These are phyloP conservation scores for Kwoniella mangroviensis DNA, from an alignment of 768 basidiomycete species.

Conservation along the genomic window DNA sequence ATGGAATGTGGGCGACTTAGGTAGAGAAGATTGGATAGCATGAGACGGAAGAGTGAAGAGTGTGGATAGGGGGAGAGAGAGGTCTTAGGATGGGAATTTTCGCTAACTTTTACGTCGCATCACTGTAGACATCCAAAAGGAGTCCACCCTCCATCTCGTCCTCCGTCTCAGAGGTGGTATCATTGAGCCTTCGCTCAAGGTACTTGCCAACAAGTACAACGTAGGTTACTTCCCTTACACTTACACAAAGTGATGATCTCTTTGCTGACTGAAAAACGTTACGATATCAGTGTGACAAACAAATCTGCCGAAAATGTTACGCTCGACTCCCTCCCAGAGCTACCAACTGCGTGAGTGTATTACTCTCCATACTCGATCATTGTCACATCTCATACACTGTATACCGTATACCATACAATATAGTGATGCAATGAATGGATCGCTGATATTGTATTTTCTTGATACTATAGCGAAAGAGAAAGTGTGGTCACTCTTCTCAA, in stretches of 20 bases:
- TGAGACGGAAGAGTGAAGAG: too few species aligned
- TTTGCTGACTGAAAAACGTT: too few species aligned
- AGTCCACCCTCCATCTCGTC: conserved; percentile 95
- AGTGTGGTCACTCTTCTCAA: conserved; percentile 59
- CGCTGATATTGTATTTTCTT: not conserved
- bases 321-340: conserved; percentile 98
- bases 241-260: too few species aligned
- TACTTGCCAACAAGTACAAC: conserved; percentile 95
- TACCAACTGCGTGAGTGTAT: conserved; percentile 87
- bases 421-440: not conserved
- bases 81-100: too few species aligned
- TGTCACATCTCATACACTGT: not conserved
- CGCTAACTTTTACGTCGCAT: too few species aligned
- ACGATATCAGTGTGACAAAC: conserved; percentile 98
- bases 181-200: conserved; percentile 98
- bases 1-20: too few species aligned
- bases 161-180: conserved; percentile 97
- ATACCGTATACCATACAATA: not conserved
- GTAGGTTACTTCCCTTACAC: too few species aligned
- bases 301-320: conserved; percentile 99
- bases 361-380: not conserved
- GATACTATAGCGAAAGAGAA: conserved; percentile 69
- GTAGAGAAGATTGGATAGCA: too few species aligned
- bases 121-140: conserved; percentile 60
- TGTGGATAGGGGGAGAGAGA: too few species aligned